phyloP scores from a whole-genome alignment of 2,329 filamentous ascomycete genomes.

The Beauveria sp. region DNA sequence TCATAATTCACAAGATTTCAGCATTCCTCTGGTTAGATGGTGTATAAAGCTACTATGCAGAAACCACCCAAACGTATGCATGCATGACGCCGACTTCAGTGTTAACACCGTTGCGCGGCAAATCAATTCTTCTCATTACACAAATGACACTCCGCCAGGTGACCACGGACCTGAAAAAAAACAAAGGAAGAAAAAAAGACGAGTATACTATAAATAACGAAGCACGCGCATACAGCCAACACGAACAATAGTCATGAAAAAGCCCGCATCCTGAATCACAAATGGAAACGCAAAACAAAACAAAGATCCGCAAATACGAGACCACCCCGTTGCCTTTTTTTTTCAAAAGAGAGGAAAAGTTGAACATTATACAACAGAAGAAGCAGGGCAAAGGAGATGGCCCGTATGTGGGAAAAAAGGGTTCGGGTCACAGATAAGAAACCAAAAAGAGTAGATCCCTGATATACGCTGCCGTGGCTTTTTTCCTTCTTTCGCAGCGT shows the following conservation, averaged over 20 bases:
- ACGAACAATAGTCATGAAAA: neutral
- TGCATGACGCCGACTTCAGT: neutral
- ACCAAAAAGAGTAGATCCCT: too few species aligned
- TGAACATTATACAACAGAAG: slow-evolving; percentile 11
- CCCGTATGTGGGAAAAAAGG: too few species aligned
- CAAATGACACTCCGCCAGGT: neutral
- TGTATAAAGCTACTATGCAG: neutral
- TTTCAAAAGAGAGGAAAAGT: neutral
- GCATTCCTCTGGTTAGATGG: too few species aligned
- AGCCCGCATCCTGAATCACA: neutral
- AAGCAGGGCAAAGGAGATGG: neutral
- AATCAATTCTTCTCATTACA: neutral
- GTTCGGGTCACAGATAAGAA: neutral
- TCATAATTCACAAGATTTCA: neutral
- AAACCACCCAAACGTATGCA: neutral
- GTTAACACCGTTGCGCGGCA: neutral
- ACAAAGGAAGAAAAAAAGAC: neutral
- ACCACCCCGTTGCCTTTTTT: neutral
- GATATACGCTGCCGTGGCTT: too few species aligned
- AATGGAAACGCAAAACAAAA: neutral
- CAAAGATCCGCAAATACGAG: neutral
- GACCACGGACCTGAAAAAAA: neutral
- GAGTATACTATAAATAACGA: neutral
- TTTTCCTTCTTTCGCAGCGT: too few species aligned
- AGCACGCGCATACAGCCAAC: neutral